Evolutionary conservation across 2,329 filamentous ascomycete genomes (phyloP).

Genomic region (Lomentospora prolificans): DNA sequence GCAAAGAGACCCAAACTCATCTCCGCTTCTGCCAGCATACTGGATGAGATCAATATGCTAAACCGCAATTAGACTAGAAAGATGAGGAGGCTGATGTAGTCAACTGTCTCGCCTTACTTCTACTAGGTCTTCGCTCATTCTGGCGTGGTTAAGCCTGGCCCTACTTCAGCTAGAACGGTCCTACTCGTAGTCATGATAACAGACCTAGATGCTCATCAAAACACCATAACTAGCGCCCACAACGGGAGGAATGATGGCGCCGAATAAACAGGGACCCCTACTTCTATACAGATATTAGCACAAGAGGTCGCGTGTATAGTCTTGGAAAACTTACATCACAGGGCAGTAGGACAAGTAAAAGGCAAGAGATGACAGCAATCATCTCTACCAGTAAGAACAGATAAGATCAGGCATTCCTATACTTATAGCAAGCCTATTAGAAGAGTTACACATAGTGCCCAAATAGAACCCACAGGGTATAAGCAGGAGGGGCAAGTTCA

Average conservation of each 20-base stretch:
- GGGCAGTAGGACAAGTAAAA: slow-evolving; percentile 34
- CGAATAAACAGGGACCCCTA: background rate
- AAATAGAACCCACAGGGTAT: slow-evolving; percentile 29
- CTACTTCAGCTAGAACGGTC: no score
- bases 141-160: no score
- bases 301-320: no score
- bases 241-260: background rate
- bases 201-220: background rate
- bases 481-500: slow-evolving; percentile 31
- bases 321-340: background rate
- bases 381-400: slow-evolving; percentile 28
- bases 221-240: background rate
- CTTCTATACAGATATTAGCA: background rate
- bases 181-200: no score
- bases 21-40: no score
- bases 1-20: no score
- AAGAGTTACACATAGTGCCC: slow-evolving; percentile 27
- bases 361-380: slow-evolving; percentile 28
- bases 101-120: no score
- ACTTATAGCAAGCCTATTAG: slow-evolving; percentile 28
- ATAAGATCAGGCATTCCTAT: slow-evolving; percentile 22
- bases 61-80: no score
- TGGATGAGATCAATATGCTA: no score
- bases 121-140: no score
- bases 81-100: no score